phyloP scores from a whole-genome alignment of 768 basidiomycete species.

The Lactarius vividus region DNA sequence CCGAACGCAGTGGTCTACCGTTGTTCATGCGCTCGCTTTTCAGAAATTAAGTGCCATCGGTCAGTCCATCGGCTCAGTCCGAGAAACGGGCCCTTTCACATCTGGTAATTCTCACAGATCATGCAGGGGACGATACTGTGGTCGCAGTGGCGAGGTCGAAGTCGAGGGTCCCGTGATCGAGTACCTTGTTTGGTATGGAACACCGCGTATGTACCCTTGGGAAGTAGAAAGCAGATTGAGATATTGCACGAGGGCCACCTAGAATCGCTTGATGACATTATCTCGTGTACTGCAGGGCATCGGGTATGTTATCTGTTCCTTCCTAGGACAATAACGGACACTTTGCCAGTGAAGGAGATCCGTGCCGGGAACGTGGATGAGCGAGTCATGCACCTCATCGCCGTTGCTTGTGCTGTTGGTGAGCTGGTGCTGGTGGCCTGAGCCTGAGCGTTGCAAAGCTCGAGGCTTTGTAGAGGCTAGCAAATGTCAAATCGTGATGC shows the following conservation, averaged over 20 bases:
- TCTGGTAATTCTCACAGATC: background rate
- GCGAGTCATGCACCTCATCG: constrained; percentile 30
- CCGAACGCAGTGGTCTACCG: background rate
- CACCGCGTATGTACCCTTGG: background rate
- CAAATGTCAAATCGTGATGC: background rate
- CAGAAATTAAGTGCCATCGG: background rate
- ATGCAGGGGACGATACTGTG: background rate
- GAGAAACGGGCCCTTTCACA: background rate
- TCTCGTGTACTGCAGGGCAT: background rate
- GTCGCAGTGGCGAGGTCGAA: background rate
- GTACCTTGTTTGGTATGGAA: background rate
- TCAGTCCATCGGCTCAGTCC: background rate
- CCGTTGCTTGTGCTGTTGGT: constrained; percentile 20
- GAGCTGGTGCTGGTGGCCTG: background rate
- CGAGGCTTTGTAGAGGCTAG: background rate
- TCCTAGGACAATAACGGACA: background rate
- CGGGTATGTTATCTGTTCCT: background rate
- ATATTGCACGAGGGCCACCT: background rate
- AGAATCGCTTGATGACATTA: background rate
- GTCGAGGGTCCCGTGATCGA: background rate
- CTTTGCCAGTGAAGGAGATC: constrained; percentile 40
- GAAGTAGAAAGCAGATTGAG: background rate
- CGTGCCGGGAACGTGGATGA: constrained; percentile 59
- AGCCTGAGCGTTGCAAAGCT: background rate
- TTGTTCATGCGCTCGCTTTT: background rate